These are phyloP conservation scores for Chloromonas sp. DNA, from an alignment of 163 green algal genomes.

Conservation along the genomic window DNA sequence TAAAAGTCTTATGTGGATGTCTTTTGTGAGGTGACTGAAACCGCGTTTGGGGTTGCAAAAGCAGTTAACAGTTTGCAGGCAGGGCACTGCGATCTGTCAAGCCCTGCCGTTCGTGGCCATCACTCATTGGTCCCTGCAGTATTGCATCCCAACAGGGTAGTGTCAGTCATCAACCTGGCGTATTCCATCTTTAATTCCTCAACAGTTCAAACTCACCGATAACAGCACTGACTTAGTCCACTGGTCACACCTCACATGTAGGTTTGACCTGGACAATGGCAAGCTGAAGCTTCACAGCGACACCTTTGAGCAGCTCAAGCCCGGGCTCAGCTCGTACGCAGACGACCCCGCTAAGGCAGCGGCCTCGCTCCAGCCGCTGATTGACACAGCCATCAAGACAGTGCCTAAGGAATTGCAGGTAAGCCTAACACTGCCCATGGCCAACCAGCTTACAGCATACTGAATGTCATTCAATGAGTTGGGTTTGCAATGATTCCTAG, in stretches of 20 bases:
- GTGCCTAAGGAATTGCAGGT: conserved; percentile 70
- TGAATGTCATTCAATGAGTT: background rate
- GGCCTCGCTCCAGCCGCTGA: conserved; percentile 69
- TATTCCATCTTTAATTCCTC: no score
- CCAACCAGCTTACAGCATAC: background rate
- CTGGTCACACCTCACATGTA: background rate
- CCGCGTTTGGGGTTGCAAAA: no score
- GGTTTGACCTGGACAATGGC: conserved; percentile 7
- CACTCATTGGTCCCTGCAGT: no score
- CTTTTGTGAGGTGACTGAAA: no score
- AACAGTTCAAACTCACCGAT: no score
- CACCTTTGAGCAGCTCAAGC: conserved; percentile 94
- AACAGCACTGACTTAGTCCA: no score
- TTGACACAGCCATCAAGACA: conserved; percentile 72
- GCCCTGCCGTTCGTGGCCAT: no score
- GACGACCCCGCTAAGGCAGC: conserved; percentile 70
- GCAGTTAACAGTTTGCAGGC: no score
- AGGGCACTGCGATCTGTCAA: no score
- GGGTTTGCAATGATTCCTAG: background rate
- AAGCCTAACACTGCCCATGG: background rate
- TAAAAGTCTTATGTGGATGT: no score
- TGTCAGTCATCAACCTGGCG: no score
- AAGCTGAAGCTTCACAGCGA: conserved; percentile 71
- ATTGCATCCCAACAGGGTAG: no score
- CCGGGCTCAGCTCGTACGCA: conserved; percentile 81